Percentiles rank a stretch among this genome's conserved stretches.
phyloP scores from a whole-genome alignment of 495 filamentous ascomycete species.

The Hyaloscypha hepaticicola region DNA sequence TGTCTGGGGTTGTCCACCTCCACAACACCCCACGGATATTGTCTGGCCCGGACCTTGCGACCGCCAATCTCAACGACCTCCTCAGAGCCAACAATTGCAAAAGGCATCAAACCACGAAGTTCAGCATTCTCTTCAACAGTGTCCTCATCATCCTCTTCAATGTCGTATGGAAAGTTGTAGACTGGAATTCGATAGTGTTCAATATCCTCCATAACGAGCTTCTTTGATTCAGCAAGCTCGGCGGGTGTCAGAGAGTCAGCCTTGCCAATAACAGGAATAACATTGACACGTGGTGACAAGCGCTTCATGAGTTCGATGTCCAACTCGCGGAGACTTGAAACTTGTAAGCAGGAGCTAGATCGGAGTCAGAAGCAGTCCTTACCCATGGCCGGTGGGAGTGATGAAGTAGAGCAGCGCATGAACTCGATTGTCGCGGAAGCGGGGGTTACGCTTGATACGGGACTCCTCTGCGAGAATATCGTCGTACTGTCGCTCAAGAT shows the following conservation, averaged over 20 bases:
- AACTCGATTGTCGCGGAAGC: conserved; percentile 98
- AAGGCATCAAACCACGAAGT: conserved; percentile 94
- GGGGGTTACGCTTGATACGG: conserved; percentile 99
- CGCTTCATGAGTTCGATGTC: conserved; percentile 99
- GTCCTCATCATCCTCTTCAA: conserved; percentile 99
- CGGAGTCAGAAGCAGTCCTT: conserved; percentile 30
- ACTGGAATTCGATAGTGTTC: conserved; percentile 99
- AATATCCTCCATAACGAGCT: conserved; percentile 99
- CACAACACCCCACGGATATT: conserved; percentile 98
- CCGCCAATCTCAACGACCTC: conserved; percentile 92
- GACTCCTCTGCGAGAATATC: conserved; percentile 98
- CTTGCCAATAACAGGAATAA: conserved; percentile 98
- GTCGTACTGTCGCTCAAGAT: conserved; percentile 98
- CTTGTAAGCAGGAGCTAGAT: neutral
- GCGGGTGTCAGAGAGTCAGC: conserved; percentile 95
- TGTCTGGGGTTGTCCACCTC: conserved; percentile 99
- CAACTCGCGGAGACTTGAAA: conserved; percentile 82
- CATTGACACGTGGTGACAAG: conserved; percentile 95
- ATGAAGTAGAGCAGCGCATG: conserved; percentile 99
- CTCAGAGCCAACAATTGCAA: conserved; percentile 96
- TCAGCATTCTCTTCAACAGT: conserved; percentile 99
- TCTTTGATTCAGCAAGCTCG: conserved; percentile 98
- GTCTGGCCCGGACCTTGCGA: conserved; percentile 86
- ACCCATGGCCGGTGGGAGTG: conserved; percentile 96
- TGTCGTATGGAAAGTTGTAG: conserved; percentile 99